Base-by-base conservation (phyloP, 164 flowering plant genomes). In the Magnolia changhungtana region DNA sequence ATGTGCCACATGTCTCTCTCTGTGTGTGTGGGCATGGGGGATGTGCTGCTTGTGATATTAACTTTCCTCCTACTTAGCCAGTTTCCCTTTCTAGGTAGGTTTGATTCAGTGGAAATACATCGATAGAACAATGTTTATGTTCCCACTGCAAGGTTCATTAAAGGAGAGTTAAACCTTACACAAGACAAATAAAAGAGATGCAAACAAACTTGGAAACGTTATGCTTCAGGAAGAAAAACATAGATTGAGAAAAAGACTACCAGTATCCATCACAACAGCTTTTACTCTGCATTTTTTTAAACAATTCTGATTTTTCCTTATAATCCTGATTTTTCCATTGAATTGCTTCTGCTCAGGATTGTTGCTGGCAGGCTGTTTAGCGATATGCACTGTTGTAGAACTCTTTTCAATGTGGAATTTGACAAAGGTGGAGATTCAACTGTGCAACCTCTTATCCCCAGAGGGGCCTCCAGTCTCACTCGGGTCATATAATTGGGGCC, bases 351-450 rank as follows among this genome's bases (percentile, higher is more conserved):
- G 11, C 68, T 9, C 89, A 96, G 99, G 99, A 55, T 84, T 93
- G 87, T 24, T 69, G 65, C 83, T 93, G 23, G 90, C 75, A 0
- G 82, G 86, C 67, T 85, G 86, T 84, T 86, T 91, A 52, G 90
- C 91, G 18, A 23, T 77, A 49, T 89, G 92, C 83, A 92, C 97
- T 29, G 58, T 83, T 63, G 68, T 85, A 11, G 97, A 93, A 81
- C 91, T 96, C 64, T 81, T 92, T 74, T 90, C 98, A 63, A 96
- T 96, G 99, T 93, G 99, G 98, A 96, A 92, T 84, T 85, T 96
- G 85, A 96, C 99, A 10, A 90, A 93, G 82, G 80, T 92, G 73
- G 99, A 96, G 85, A 92, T 94, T 81, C 88, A 87, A 23, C 87
- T 94, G 8, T 96, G 98, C 95, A 96, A 96, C 85, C 76, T 91